Evolutionary conservation across 306 rosid genomes (phyloP).

Genomic region (Urtica urens): DNA sequence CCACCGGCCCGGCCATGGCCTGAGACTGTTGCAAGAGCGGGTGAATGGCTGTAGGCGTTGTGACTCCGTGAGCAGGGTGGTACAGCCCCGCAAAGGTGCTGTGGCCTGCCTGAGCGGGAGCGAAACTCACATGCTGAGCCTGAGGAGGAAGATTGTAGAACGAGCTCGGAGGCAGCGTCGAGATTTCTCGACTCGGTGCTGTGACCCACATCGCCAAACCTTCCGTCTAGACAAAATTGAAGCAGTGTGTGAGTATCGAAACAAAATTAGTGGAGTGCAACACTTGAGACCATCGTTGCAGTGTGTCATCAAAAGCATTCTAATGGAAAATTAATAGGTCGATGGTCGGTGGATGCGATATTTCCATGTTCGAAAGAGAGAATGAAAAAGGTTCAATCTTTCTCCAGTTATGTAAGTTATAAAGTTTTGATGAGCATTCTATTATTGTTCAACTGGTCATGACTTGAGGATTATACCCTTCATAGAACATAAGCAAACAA

Average conservation of each 20-base stretch:
- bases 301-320: not conserved
- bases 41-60: conserved; percentile 72
- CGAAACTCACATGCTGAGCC: conserved; percentile 72
- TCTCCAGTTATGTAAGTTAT: not conserved
- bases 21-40: conserved; percentile 93
- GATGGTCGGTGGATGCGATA: too few species aligned
- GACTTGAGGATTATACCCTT: too few species aligned
- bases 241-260: conserved; percentile 5
- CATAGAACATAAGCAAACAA: not conserved
- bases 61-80: conserved; percentile 86
- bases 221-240: conserved; percentile 55
- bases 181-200: conserved; percentile 79
- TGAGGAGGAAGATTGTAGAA: conserved; percentile 86
- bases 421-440: too few species aligned
- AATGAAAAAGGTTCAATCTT: not conserved
- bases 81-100: conserved; percentile 72
- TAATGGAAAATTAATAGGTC: not conserved
- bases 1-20: conserved; percentile 85
- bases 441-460: too few species aligned
- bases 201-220: conserved; percentile 91
- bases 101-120: conserved; percentile 85
- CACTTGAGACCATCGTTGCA: not conserved
- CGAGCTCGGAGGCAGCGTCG: conserved; percentile 66
- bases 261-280: not conserved
- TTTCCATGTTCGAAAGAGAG: too few species aligned